Base-by-base conservation (phyloP, 352 stramenopile species). In the Pythium utonaiense region DNA sequence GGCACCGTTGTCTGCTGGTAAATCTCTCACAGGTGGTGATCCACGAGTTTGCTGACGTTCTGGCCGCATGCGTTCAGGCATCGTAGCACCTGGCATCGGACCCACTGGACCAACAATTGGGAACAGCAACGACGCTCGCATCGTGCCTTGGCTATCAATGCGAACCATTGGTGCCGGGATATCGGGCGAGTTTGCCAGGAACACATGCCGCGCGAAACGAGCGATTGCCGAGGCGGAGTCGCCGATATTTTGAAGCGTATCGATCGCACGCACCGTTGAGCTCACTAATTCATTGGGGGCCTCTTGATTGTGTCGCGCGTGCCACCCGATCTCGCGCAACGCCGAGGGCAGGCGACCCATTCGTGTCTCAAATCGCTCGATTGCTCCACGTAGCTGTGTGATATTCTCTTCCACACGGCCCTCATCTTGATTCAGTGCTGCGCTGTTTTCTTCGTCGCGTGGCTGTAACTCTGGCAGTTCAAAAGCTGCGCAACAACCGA, bases 191-290 rank as follows among this genome's bases (percentile, higher is more conserved):
- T 71, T 71, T 21, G 60, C 53, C 10, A 71, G 25, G 31, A 66
- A 71, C 14, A 71, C 58, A 19, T 71, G 57, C 7, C 64, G 64
- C 30, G 64, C 51, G 25, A 57, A 71, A n/a, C 64, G 57, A 3
- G 64, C 64, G 3, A 63, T 60, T n/a, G 64, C 56, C 6, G 41
- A 58, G 3, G 64, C 53, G 36, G 64, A 60, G 22, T 71, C 64
- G 4, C 64, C 64, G 9, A 71, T 17, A 30, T 28, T 60, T 41
- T 71, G 64, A 12, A 71, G n/a, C 22, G 57, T 64, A 30, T 71
- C 64, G 41, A 71, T 66, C 28, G 57, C 53, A 19, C 58, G 38
- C 22, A 66, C 53, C 3, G 58, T 66, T 3, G 64, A 58, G 34
- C 64, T 71, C 21, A 71, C 64, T 2, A 71, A 41, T 3, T 17